Percentiles rank a stretch among this genome's conserved stretches.
Conservation (phyloP, 371 early-diverging fungal genomes). For the Sporodiniella umbellata region DNA sequence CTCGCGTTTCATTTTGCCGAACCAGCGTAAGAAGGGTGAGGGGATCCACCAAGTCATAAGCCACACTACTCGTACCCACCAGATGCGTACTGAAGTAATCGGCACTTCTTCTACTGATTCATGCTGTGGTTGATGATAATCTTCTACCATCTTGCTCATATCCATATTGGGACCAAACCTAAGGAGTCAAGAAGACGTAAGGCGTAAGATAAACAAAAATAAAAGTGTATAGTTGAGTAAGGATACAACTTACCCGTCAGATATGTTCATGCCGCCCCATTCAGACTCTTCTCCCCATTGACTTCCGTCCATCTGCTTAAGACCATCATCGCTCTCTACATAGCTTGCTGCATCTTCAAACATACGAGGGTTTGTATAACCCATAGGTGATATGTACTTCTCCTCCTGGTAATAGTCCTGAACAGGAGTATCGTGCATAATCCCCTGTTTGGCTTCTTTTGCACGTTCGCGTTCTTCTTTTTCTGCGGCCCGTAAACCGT, state of each 20-base stretch:
- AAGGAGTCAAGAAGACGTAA: not conserved
- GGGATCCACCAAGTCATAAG: conserved; percentile 91
- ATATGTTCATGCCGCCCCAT: conserved; percentile 48
- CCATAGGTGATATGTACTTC: conserved; percentile 25
- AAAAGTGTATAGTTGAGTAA: too few species aligned
- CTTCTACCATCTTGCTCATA: conserved; percentile 53
- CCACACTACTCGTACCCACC: conserved; percentile 90
- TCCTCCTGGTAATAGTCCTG: conserved; percentile 32
- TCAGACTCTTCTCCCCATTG: conserved; percentile 55
- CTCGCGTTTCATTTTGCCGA: conserved; percentile 75
- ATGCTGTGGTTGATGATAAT: conserved; percentile 44
- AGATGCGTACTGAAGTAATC: conserved; percentile 55
- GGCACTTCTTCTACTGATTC: conserved; percentile 59
- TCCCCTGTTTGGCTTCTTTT: conserved; percentile 31
- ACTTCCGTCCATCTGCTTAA: conserved; percentile 48
- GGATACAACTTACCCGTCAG: conserved; percentile 41
- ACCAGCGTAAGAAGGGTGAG: conserved; percentile 54
- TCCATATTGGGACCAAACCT: conserved; percentile 56
- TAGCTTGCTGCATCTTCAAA: conserved; percentile 49
- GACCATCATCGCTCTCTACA: conserved; percentile 44
- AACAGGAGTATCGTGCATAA: conserved; percentile 1
- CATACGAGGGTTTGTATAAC: conserved; percentile 14
- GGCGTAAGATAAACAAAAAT: not conserved
- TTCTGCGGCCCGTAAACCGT: conserved; percentile 70
- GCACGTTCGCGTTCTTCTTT: conserved; percentile 61